phyloP scores from a whole-genome alignment of 345 rosid species.

The Noccaea bulbosa region DNA sequence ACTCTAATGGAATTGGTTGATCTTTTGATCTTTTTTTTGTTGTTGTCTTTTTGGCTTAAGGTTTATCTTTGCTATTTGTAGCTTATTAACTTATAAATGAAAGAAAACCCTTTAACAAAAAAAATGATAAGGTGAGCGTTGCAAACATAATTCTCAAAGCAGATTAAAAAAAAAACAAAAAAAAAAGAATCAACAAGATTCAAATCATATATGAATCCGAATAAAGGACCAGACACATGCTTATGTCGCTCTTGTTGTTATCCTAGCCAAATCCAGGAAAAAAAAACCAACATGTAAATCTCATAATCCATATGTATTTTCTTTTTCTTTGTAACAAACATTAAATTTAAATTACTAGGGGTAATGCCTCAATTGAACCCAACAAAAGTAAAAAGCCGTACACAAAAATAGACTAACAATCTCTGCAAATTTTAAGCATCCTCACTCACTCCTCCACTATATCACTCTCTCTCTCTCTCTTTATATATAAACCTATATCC shows the following conservation, averaged over 20 bases:
- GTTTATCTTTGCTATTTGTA: too few species aligned
- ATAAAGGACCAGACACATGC: conserved; percentile 32
- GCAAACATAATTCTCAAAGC: conserved; percentile 29
- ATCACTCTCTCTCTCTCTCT: neutral
- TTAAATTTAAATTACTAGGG: neutral
- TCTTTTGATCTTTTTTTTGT: too few species aligned
- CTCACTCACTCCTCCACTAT: conserved; percentile 28
- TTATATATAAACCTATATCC: conserved; percentile 10
- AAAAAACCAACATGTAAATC: neutral
- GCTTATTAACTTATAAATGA: too few species aligned
- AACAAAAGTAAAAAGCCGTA: conserved; percentile 17
- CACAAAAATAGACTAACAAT: conserved; percentile 12
- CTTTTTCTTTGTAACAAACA: neutral
- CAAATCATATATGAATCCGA: conserved; percentile 22
- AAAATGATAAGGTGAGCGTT: conserved; percentile 37
- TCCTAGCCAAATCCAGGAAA: conserved; percentile 1
- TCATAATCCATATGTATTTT: neutral
- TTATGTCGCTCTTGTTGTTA: conserved; percentile 23
- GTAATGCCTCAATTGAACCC: conserved; percentile 23
- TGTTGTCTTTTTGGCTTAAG: too few species aligned
- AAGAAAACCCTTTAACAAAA: too few species aligned
- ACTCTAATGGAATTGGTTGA: too few species aligned
- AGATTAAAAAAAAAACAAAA: neutral
- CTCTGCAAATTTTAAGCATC: conserved; percentile 32
- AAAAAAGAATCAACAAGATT: neutral